Evolutionary conservation across 2,329 filamentous ascomycete genomes (phyloP).

Genomic region (Pseudogymnoascus sp.): DNA sequence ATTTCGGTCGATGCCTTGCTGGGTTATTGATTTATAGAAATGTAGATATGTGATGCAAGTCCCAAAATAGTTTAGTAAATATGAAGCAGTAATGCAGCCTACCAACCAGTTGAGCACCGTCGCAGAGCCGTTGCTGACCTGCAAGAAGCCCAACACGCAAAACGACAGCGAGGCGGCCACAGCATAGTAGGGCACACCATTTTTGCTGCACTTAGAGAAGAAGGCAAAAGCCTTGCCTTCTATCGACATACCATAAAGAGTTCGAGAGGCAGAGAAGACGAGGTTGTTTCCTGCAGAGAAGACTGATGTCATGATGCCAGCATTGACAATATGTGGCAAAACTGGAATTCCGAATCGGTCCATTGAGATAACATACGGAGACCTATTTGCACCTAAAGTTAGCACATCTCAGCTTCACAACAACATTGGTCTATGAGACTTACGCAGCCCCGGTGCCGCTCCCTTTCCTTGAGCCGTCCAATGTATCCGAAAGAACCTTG

Average conservation of each 20-base stretch:
- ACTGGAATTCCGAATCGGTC: slow-evolving; percentile 54
- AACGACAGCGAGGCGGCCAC: slow-evolving; percentile 59
- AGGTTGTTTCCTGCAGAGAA: slow-evolving; percentile 54
- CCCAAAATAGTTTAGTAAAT: slow-evolving; percentile 63
- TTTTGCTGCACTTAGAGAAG: slow-evolving; percentile 51
- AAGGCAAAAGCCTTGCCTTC: slow-evolving; percentile 55
- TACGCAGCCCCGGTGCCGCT: background rate
- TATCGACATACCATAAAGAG: slow-evolving; percentile 59
- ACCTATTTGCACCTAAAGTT: slow-evolving; percentile 28
- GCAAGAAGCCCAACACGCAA: slow-evolving; percentile 63
- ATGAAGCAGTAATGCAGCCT: slow-evolving; percentile 59
- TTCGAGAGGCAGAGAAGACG: slow-evolving; percentile 58
- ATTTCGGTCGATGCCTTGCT: slow-evolving; percentile 59
- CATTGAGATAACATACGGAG: slow-evolving; percentile 49
- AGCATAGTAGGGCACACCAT: slow-evolving; percentile 53
- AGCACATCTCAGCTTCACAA: background rate
- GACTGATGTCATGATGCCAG: slow-evolving; percentile 56
- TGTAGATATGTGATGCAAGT: slow-evolving; percentile 63
- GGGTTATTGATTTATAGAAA: slow-evolving; percentile 60
- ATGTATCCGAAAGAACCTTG: slow-evolving; percentile 42
- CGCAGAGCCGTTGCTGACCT: slow-evolving; percentile 42
- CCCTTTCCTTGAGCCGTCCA: slow-evolving; percentile 34
- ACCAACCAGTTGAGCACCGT: slow-evolving; percentile 36
- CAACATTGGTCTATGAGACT: background rate
- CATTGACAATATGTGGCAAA: slow-evolving; percentile 61